Evolutionary conservation across 768 basidiomycete species (phyloP), one percentile per base, ranked within the genome.

Genomic region (Cubamyces sp.): DNA sequence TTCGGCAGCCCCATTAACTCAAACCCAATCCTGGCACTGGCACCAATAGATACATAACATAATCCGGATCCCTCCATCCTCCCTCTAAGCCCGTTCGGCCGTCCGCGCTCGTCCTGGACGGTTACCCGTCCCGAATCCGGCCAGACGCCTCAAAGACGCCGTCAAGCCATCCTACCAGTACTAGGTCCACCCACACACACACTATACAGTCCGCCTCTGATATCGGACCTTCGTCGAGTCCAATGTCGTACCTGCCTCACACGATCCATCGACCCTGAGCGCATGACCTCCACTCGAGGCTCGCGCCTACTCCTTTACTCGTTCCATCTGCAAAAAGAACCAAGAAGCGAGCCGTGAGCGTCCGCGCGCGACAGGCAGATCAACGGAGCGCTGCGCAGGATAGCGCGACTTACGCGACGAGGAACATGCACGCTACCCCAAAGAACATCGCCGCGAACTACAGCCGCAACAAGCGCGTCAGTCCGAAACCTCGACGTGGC

Each of bases 391-490:
- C 19, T 21, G 45, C 45, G 45, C 45, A 46, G 45, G 9, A 34
- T 34, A 34, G 34, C 34, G 34, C 34, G 34, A 84, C 91, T 86
- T 83, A 94, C 90, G 92, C 92, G 73, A 94, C 92, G 71, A 91
- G 74, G 74, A 93, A 88, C 94, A 96, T 96, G 80, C 93, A 95
- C 71, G 83, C 73, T 67, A 96, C 94, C 30, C 94, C 94, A 74
- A 96, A 84, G 50, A 85, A 85, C 94, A 96, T 96, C 61, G 93
- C 94, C 61, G 82, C 88, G 76, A 96, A 95, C 93, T 96, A 74
- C 64, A 30, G 11, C 40, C 37, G 42, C 21, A 5, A 26, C 37
- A 12, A 28, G 18, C n/a, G 34, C 47, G 63, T 60, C 42, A 65
- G 54, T 54, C 21, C 53, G 39, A 58, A 57, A 60, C 46, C 2